phyloP scores from a whole-genome alignment of 164 flowering plant genomes.

The Cinnamomum micranthum region DNA sequence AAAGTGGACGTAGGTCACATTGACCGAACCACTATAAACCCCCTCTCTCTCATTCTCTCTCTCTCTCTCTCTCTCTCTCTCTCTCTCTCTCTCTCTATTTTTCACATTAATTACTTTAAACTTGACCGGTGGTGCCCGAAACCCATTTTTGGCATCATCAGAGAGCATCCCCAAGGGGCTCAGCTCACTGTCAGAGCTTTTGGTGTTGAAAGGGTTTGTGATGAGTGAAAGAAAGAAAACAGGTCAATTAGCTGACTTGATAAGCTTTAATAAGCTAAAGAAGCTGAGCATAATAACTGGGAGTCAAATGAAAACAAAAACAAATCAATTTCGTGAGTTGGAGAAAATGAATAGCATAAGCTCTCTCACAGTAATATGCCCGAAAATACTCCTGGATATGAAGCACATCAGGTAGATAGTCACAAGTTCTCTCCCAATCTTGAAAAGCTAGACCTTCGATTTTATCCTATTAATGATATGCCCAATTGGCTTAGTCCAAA shows the following conservation, averaged over 20 bases:
- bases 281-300: constrained; percentile 29
- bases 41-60: too few relatives aligned
- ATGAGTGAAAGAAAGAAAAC: constrained; percentile 4
- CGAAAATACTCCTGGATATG: not conserved
- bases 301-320: not conserved
- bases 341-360: constrained; percentile 6
- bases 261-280: constrained; percentile 17
- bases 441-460: constrained; percentile 35
- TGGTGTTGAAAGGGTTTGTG: constrained; percentile 50
- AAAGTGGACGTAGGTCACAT: too few relatives aligned
- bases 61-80: too few relatives aligned
- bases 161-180: too few relatives aligned
- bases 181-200: too few relatives aligned
- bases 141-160: too few relatives aligned
- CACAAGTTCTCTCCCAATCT: constrained; percentile 9
- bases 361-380: constrained; percentile 17
- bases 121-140: too few relatives aligned
- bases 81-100: too few relatives aligned
- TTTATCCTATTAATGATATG: constrained; percentile 12
- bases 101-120: too few relatives aligned
- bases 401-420: too few relatives aligned
- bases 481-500: too few relatives aligned
- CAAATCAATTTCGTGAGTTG: constrained; percentile 1
- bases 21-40: too few relatives aligned
- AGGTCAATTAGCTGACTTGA: constrained; percentile 23